Base-by-base conservation (phyloP, 2,329 filamentous ascomycete genomes). In the Dactylellina leptospora region DNA sequence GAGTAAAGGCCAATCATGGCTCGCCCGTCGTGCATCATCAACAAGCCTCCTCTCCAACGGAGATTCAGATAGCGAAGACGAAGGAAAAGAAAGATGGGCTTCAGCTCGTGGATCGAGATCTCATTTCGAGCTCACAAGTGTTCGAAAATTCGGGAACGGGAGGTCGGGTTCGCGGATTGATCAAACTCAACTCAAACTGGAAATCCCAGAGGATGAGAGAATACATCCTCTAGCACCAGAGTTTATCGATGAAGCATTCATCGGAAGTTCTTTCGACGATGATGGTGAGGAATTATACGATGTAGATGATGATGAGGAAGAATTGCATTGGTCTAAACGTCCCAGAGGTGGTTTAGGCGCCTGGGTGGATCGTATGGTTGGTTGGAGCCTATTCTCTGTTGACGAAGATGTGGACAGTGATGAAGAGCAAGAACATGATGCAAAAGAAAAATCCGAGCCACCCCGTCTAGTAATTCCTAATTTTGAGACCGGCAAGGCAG, bases 1-100 rank as follows among this genome's bases (percentile, higher is more conserved):
- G 77, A 87, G 82, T 76, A 90, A 90, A 79, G 88, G 88, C 11
- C 87, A 90, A 78, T 81, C 84, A 11, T 90, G 88, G 88, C 83
- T 90, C 18, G 81, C 85, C n/a, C 86, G 86, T 22, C 83, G 86
- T 48, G 85, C 85, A 60, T 88, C 86, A 77, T 88, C 87, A 1
- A 89, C 86, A 6, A 88, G 84, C 76, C 81, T 89, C 16, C 80
- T 83, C 0, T 85, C 82, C 22, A 83, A 85, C 30, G 81, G 81
- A 2, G 85, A 85, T 2, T 84, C 86, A 38, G 83, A 84, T 70
- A 82, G 81, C 9, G 77, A 74, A 16, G 71, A 63, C 16, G 58
- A 58, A 18, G 64, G 68, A 4, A 56, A 74, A 40, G 69, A 76
- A 18, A 40, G 16, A 53, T 74, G 60, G 69, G 75, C 4, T 13